Evolutionary conservation across 225 moss, liverwort and hornwort genomes (phyloP), one percentile per base, ranked within the genome.

Genomic region (Sphagnum contortum): DNA sequence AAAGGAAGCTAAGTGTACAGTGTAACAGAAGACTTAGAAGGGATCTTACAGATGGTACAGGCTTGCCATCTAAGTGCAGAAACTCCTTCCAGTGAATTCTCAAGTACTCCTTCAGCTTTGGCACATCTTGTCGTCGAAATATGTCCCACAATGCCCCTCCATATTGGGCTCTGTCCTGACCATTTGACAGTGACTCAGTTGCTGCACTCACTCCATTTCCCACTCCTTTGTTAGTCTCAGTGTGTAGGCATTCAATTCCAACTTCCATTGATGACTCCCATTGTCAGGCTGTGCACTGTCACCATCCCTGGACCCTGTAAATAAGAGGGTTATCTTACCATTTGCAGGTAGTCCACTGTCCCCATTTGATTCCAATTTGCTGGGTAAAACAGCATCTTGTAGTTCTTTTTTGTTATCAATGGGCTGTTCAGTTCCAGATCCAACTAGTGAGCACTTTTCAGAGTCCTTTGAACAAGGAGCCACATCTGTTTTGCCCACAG

Each of bases 141-240:
- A 89, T 73, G 70, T 89, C 88, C 88, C 88, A 89, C 47, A 89
- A 72, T 3, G 88, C 88, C 56, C 86, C 88, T 63, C 88, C 88
- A 67, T 80, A 89, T 29, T 29, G 29, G 29, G 29, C 29, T 29
- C 29, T 29, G 29, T 29, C 29, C 29, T 29, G 29, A 29, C 29
- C 29, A 29, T 29, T 29, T 29, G 29, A 29, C 29, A 29, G 29
- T 29, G 29, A 29, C 4, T 50, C 64, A 44, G 59, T 65, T 53
- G 55, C 61, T 48, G 56, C 70, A 62, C 68, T 61, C 48, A 12
- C 62, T 59, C 51, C 70, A 57, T 73, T 78, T 58, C 59, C 44
- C 70, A 64, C 14, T 62, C 59, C 60, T 63, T 12, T 12, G 57
- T 48, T 60, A 54, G 9, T 57, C 46, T 45, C 57, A 55, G 48